phyloP scores from a whole-genome alignment of 2,329 filamentous ascomycete species.

The Penicillium decumbens region DNA sequence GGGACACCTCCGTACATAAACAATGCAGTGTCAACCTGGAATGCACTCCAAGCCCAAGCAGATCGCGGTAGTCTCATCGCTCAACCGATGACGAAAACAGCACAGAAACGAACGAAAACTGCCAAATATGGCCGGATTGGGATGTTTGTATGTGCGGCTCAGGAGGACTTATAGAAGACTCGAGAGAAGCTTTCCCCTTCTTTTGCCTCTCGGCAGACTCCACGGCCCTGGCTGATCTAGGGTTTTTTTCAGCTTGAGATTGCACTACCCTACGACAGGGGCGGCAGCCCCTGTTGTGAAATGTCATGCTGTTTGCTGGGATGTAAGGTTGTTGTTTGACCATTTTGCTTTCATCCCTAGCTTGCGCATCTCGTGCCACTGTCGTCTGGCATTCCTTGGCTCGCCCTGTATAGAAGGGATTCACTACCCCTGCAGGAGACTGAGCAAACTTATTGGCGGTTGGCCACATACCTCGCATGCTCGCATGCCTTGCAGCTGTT shows the following conservation, averaged over 20 bases:
- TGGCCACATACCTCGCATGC: neutral
- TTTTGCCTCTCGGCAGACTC: neutral
- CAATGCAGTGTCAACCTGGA: slow-evolving; percentile 23
- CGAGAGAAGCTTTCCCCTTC: neutral
- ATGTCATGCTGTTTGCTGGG: neutral
- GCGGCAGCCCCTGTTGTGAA: neutral
- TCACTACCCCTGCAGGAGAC: slow-evolving; percentile 2
- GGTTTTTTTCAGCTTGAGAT: neutral
- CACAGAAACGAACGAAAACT: neutral
- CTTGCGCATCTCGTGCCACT: slow-evolving; percentile 10
- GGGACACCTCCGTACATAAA: slow-evolving; percentile 24
- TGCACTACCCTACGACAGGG: neutral
- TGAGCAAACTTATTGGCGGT: slow-evolving; percentile 8
- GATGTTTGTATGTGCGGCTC: neutral
- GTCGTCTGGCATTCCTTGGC: slow-evolving; percentile 10
- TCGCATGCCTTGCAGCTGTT: slow-evolving; percentile 7
- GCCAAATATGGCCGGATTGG: neutral
- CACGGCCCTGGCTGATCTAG: neutral
- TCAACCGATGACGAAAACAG: slow-evolving; percentile 8
- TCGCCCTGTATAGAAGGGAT: slow-evolving; percentile 5
- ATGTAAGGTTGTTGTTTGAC: slow-evolving; percentile 6
- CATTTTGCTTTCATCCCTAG: slow-evolving; percentile 18
- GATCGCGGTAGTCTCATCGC: slow-evolving; percentile 17
- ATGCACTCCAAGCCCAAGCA: slow-evolving; percentile 20
- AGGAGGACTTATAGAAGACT: neutral